phyloP scores from a whole-genome alignment of 352 stramenopile genomes.

The Globisporangium viniferum region DNA sequence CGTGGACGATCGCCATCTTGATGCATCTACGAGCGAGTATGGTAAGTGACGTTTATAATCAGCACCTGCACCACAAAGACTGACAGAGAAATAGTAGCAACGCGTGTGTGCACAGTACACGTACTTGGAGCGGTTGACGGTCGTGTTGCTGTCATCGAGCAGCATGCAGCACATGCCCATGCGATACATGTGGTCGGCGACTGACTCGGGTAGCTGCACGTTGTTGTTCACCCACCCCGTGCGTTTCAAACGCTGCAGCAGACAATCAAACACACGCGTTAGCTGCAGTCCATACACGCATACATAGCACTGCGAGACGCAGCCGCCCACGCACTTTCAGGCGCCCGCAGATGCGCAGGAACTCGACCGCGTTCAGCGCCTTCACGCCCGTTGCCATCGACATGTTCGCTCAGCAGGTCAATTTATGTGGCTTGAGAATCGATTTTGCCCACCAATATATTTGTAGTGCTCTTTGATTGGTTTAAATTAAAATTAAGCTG shows the following conservation, averaged over 20 bases:
- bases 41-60: neutral
- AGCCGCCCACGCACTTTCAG: constrained; percentile 50
- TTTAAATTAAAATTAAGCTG: neutral
- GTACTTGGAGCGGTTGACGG: constrained; percentile 66
- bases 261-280: neutral
- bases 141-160: constrained; percentile 67
- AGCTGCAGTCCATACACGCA: neutral
- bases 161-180: constrained; percentile 91
- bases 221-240: constrained; percentile 93
- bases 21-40: constrained; percentile 49
- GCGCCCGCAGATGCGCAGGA: constrained; percentile 71
- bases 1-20: constrained; percentile 93
- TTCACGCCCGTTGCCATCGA: constrained; percentile 56
- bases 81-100: neutral
- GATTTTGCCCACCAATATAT: neutral
- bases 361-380: constrained; percentile 71
- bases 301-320: neutral
- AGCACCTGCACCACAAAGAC: neutral
- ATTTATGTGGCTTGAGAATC: neutral
- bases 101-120: neutral
- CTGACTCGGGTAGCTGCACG: constrained; percentile 85
- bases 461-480: neutral
- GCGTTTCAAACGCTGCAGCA: constrained; percentile 76
- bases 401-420: constrained; percentile 13
- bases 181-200: constrained; percentile 93